phyloP scores from a whole-genome alignment of 805 yeast species.

The Candida morakotiae region DNA sequence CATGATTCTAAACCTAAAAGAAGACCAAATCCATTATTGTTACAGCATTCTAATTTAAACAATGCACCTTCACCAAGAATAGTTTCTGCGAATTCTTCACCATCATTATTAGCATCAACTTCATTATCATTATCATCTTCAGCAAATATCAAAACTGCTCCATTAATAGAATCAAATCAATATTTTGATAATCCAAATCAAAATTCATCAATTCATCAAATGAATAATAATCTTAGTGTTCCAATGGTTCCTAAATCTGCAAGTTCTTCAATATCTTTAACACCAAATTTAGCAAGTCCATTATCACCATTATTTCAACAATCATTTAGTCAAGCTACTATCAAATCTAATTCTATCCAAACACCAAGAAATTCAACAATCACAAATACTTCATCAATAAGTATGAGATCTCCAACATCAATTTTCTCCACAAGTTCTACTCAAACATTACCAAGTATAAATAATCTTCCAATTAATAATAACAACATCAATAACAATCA shows the following conservation, averaged over 20 bases:
- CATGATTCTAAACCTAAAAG: constrained; percentile 33
- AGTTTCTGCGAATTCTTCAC: no score
- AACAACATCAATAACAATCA: not conserved
- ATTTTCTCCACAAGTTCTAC: constrained; percentile 4
- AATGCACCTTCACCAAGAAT: not conserved
- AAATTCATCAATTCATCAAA: no score
- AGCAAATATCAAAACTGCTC: not conserved
- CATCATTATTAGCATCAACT: not conserved
- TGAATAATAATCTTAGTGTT: no score
- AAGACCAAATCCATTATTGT: constrained; percentile 36
- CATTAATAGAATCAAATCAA: not conserved
- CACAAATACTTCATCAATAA: constrained; percentile 4
- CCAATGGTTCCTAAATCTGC: constrained; percentile 18
- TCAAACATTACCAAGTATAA: constrained; percentile 7
- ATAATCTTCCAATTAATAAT: constrained; percentile 2
- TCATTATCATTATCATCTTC: not conserved
- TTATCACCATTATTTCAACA: constrained; percentile 39
- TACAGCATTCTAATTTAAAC: constrained; percentile 22
- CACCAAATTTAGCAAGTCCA: constrained; percentile 33
- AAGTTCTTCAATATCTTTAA: constrained; percentile 13
- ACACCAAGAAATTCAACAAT: constrained; percentile 7
- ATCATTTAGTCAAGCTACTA: constrained; percentile 22
- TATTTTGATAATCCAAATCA: constrained; percentile 22
- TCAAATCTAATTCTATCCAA: constrained; percentile 3
- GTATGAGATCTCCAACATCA: constrained; percentile 6